A percentile compares a stretch with the other conserved stretches of the same genome.
These are phyloP conservation scores for Cyclotella kingstonii DNA, from an alignment of 108 stramenopile species.

Conservation along the genomic window DNA sequence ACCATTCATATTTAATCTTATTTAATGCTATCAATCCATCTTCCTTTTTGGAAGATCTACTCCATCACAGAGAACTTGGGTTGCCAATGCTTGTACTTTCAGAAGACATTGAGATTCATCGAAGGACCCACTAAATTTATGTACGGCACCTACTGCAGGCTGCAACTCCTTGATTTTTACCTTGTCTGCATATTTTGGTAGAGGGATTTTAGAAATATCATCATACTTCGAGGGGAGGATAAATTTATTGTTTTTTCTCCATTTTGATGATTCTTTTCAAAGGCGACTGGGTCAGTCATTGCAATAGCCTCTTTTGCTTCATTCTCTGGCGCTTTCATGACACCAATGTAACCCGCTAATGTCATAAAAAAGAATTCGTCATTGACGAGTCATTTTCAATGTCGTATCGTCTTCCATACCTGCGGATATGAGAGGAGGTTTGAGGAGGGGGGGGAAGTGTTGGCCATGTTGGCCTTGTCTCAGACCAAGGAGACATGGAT, in stretches of 20 bases:
- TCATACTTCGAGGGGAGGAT: constrained; percentile 28
- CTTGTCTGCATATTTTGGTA: constrained; percentile 21
- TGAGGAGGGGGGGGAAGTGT: too few relatives aligned
- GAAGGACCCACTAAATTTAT: constrained; percentile 27
- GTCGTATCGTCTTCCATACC: constrained; percentile 21
- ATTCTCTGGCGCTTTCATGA: constrained; percentile 25
- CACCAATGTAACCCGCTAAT: constrained; percentile 43
- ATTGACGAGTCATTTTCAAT: constrained; percentile 6
- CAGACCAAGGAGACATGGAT: too few relatives aligned
- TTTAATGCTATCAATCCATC: constrained; percentile 10
- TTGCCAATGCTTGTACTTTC: constrained; percentile 11
- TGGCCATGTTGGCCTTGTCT: too few relatives aligned
- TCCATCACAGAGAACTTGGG: constrained; percentile 8
- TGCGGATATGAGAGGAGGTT: constrained; percentile 26
- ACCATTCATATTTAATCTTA: constrained; percentile 28
- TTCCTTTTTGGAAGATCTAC: constrained; percentile 3
- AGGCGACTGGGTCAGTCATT: constrained; percentile 38
- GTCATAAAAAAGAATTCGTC: not conserved
- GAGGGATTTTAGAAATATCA: constrained; percentile 22
- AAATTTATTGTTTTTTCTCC: constrained; percentile 30
- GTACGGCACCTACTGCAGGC: constrained; percentile 26
- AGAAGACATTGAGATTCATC: constrained; percentile 9
- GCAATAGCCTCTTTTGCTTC: constrained; percentile 17
- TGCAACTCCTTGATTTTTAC: constrained; percentile 12
- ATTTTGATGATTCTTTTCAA: constrained; percentile 10